Evolutionary conservation across 495 filamentous ascomycete genomes (phyloP).

Genomic region (Xylaria acuta): DNA sequence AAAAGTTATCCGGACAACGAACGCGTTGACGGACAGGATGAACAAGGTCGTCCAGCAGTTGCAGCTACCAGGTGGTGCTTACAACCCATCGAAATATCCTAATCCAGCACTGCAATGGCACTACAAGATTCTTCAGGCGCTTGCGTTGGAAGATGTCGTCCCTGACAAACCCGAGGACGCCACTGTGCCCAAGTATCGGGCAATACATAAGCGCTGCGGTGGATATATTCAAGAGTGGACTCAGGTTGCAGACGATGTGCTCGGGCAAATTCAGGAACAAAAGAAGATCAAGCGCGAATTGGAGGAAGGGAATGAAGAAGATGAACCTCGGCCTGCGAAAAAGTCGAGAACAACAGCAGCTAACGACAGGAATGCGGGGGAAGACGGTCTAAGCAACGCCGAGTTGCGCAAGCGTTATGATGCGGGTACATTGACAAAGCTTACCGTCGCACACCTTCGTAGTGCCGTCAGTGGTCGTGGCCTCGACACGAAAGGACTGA

Average conservation of each 20-base stretch:
- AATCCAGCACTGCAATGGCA: conserved; percentile 98
- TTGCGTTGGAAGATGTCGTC: conserved; percentile 90
- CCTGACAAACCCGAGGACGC: conserved; percentile 82
- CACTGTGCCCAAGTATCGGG: conserved; percentile 78
- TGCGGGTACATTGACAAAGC: conserved; percentile 68
- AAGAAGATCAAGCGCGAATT: conserved; percentile 52
- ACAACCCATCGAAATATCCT: conserved; percentile 85
- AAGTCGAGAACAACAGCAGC: conserved; percentile 41
- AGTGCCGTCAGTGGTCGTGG: conserved; percentile 68
- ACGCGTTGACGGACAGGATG: conserved; percentile 81
- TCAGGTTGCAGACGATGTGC: conserved; percentile 53
- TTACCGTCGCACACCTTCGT: conserved; percentile 75
- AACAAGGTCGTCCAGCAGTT: conserved; percentile 79
- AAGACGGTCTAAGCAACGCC: conserved; percentile 54
- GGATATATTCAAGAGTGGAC: conserved; percentile 76
- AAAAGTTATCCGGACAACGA: conserved; percentile 64
- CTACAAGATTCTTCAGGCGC: conserved; percentile 90
- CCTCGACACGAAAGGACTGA: conserved; percentile 70
- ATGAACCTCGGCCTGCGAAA: conserved; percentile 49
- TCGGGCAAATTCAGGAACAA: conserved; percentile 33
- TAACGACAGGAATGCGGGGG: conserved; percentile 29
- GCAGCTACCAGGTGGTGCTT: conserved; percentile 84
- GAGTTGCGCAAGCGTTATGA: conserved; percentile 65
- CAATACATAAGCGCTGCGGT: conserved; percentile 86
- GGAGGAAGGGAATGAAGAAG: conserved; percentile 41